Conservation (phyloP, 2,329 filamentous ascomycete genomes). For the Pseudogymnoascus sp. region DNA sequence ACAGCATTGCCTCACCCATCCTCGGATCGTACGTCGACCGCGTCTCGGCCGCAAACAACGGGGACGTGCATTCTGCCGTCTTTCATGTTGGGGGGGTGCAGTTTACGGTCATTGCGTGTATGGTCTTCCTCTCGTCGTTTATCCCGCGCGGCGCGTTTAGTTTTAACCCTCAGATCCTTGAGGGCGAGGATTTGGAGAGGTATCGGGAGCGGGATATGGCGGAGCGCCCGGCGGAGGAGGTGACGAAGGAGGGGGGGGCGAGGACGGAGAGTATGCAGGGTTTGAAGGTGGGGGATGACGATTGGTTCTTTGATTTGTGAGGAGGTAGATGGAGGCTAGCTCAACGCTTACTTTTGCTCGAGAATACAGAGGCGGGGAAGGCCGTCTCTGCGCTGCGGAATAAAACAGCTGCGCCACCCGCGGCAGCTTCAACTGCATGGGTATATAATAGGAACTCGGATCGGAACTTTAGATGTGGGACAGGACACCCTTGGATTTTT, state of each 20-base stretch:
- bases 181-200: constrained; percentile 32
- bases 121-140: constrained; percentile 39
- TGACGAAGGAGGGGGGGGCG: neutral
- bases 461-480: too few species aligned
- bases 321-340: too few species aligned
- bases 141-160: constrained; percentile 38
- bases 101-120: constrained; percentile 36
- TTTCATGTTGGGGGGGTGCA: constrained; percentile 40
- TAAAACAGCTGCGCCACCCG: too few species aligned
- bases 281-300: too few species aligned
- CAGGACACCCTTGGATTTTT: too few species aligned
- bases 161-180: constrained; percentile 38
- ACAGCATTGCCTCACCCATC: constrained; percentile 37
- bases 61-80: constrained; percentile 35
- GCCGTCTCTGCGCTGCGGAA: too few species aligned
- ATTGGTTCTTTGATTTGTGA: too few species aligned
- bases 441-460: too few species aligned
- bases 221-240: neutral
- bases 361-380: too few species aligned
- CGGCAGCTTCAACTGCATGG: too few species aligned
- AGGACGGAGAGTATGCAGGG: too few species aligned
- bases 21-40: constrained; percentile 41
- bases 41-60: constrained; percentile 30
- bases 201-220: neutral
- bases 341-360: too few species aligned